Evolutionary conservation across 805 yeast genomes (phyloP).

Genomic region (Ogataea corticis): DNA sequence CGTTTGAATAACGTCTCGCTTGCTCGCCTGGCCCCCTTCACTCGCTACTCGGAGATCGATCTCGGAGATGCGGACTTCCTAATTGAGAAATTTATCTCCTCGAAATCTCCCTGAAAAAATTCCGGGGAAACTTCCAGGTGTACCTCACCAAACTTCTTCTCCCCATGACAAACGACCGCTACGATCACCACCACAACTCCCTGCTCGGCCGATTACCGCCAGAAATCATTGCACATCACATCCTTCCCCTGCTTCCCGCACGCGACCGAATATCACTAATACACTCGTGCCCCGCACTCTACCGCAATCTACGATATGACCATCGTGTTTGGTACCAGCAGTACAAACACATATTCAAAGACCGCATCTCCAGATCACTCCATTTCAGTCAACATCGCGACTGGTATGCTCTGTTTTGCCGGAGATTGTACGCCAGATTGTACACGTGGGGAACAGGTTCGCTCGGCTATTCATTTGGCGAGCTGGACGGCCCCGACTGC

Average conservation of each 20-base stretch:
- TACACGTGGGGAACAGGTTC: conserved; percentile 17
- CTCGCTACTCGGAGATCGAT: too few relatives aligned
- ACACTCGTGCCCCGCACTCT: conserved; percentile 1
- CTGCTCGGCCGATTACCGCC: conserved; percentile 1
- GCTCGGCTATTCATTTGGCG: conserved; percentile 23
- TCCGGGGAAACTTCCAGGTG: not conserved
- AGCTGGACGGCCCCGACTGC: conserved; percentile 5
- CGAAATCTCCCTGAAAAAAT: not conserved
- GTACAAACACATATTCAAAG: conserved; percentile 8
- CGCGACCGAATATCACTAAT: conserved; percentile 1
- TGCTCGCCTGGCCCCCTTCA: too few relatives aligned
- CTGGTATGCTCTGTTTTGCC: conserved; percentile 8
- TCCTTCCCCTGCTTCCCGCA: conserved; percentile 2
- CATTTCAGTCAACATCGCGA: conserved; percentile 2
- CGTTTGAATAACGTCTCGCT: too few relatives aligned
- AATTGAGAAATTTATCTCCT: not conserved
- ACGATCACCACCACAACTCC: not conserved
- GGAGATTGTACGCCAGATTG: conserved; percentile 3
- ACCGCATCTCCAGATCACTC: conserved; percentile 5
- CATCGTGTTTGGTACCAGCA: conserved; percentile 5
- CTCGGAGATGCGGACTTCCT: not conserved
- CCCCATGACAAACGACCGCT: not conserved
- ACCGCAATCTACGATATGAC: conserved; percentile 5
- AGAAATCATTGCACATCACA: conserved; percentile 4
- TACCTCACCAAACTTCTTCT: not conserved